A percentile compares a stretch with the other conserved stretches of the same genome.
Evolutionary conservation across 306 rosid genomes (phyloP).

Genomic region (Albizia julibrissin): DNA sequence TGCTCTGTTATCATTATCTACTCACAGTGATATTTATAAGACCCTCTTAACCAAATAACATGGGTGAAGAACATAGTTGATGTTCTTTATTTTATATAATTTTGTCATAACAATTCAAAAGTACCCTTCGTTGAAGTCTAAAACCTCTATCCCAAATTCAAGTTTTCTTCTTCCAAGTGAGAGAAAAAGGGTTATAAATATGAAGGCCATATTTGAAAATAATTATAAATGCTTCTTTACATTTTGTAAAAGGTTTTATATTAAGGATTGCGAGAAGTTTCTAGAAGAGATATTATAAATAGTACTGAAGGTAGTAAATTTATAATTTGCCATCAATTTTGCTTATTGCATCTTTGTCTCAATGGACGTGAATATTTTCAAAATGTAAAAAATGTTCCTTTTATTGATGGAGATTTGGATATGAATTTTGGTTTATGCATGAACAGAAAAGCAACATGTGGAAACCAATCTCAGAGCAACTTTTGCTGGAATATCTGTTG

Average conservation of each 20-base stretch:
- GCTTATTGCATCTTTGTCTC: conserved; percentile 21
- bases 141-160: neutral
- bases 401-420: conserved; percentile 26
- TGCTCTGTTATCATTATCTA: conserved; percentile 1
- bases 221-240: neutral
- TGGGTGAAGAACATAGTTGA: neutral
- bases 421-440: conserved; percentile 19
- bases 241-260: neutral
- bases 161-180: neutral
- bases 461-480: conserved; percentile 85
- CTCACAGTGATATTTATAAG: neutral
- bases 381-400: conserved; percentile 20
- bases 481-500: conserved; percentile 78
- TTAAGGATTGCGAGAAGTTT: neutral
- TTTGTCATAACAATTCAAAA: neutral
- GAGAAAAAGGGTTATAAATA: neutral
- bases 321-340: conserved; percentile 14
- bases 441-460: conserved; percentile 81
- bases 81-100: neutral
- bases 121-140: neutral
- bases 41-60: neutral
- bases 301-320: neutral
- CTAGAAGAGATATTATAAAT: neutral
- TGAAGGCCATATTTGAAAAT: neutral
- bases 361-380: conserved; percentile 9